Percentiles rank a stretch among this genome's conserved stretches.
These are phyloP conservation scores for Davidsoniella eucalypti DNA, from an alignment of 2,329 filamentous ascomycete genomes.

Conservation along the genomic window DNA sequence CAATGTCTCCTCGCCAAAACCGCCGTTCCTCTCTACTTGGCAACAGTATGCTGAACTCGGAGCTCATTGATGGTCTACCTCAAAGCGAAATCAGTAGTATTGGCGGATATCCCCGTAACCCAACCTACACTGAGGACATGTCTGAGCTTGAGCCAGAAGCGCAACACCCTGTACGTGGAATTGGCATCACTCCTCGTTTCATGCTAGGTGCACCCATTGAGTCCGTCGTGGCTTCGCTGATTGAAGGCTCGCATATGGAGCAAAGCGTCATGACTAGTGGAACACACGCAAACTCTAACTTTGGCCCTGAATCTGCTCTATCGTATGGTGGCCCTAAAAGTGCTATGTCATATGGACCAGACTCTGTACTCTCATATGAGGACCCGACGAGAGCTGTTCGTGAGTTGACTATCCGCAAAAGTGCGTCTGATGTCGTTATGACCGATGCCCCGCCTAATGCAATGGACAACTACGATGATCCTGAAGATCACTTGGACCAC, in stretches of 20 bases:
- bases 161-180: slow-evolving; percentile 52
- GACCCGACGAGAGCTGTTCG: slow-evolving; percentile 14
- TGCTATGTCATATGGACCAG: slow-evolving; percentile 18
- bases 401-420: slow-evolving; percentile 11
- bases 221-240: slow-evolving; percentile 75
- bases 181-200: slow-evolving; percentile 60
- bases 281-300: slow-evolving; percentile 4
- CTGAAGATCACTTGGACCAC: background rate
- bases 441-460: background rate
- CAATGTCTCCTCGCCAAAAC: slow-evolving; percentile 35
- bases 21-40: slow-evolving; percentile 37
- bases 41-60: slow-evolving; percentile 30
- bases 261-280: slow-evolving; percentile 49
- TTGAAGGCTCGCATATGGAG: slow-evolving; percentile 54
- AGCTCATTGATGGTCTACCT: slow-evolving; percentile 17
- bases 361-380: slow-evolving; percentile 24
- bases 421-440: slow-evolving; percentile 5
- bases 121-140: slow-evolving; percentile 30
- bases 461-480: slow-evolving; percentile 1
- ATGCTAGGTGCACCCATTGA: slow-evolving; percentile 62
- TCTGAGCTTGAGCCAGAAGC: slow-evolving; percentile 44
- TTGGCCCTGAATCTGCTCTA: slow-evolving; percentile 8
- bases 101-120: slow-evolving; percentile 33
- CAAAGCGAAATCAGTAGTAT: slow-evolving; percentile 9
- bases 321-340: slow-evolving; percentile 14